Evolutionary conservation across 1,139 yeast genomes (phyloP).

Genomic region (Scheffersomyces cryptocercus): DNA sequence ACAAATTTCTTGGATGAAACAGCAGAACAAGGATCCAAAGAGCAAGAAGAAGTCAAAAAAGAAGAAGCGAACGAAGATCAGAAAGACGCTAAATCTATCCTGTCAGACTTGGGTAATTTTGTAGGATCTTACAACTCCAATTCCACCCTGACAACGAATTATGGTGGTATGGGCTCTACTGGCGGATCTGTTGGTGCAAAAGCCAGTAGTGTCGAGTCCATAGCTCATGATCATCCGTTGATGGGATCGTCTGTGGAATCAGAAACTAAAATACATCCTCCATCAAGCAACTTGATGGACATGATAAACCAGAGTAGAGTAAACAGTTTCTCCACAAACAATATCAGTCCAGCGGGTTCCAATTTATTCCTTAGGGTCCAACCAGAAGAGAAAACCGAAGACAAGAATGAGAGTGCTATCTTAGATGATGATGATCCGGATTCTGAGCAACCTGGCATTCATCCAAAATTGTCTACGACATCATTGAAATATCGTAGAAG

Average conservation of each 20-base stretch:
- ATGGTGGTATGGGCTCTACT: constrained; percentile 24
- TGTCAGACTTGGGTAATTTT: constrained; percentile 43
- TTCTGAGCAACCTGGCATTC: constrained; percentile 1
- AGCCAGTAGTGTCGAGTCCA: background rate
- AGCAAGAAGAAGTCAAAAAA: constrained; percentile 8
- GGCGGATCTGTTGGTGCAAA: background rate
- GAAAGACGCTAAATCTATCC: constrained; percentile 31
- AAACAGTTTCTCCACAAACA: constrained; percentile 17
- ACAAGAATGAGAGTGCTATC: constrained; percentile 28
- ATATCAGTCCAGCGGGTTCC: constrained; percentile 20
- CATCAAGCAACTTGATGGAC: constrained; percentile 26
- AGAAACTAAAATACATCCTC: background rate
- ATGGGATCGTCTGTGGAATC: background rate
- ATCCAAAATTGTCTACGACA: constrained; percentile 2
- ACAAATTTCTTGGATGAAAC: background rate
- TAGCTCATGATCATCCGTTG: background rate
- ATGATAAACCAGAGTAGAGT: constrained; percentile 24
- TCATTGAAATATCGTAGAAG: background rate
- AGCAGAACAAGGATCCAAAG: background rate
- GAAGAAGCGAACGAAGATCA: constrained; percentile 11
- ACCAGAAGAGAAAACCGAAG: constrained; percentile 1
- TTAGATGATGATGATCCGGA: constrained; percentile 16
- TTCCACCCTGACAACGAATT: constrained; percentile 44
- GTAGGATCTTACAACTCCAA: constrained; percentile 48
- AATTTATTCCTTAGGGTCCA: constrained; percentile 5